Percentiles rank a stretch among this genome's conserved stretches.
These are phyloP conservation scores for Exophiala alcalophila DNA, from an alignment of 2,329 filamentous ascomycete genomes.

Conservation along the genomic window DNA sequence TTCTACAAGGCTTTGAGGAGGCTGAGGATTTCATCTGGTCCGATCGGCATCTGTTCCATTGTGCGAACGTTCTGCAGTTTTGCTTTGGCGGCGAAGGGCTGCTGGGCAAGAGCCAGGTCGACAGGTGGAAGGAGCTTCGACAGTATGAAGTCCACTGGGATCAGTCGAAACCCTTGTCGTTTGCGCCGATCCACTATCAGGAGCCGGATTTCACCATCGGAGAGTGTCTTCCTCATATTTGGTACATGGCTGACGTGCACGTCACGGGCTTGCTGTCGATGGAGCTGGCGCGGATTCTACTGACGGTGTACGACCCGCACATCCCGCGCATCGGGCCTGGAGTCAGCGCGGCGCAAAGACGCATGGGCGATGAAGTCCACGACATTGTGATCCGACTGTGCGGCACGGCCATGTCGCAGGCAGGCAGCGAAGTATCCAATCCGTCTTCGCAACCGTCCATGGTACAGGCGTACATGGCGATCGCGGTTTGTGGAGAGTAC, in stretches of 20 bases:
- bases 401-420: conserved; percentile 58
- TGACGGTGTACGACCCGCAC: conserved; percentile 32
- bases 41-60: conserved; percentile 60
- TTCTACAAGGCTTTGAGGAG: conserved; percentile 27
- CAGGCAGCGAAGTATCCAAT: conserved; percentile 59
- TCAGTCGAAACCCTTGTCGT: conserved; percentile 27
- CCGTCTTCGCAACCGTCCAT: conserved; percentile 55
- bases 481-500: conserved; percentile 27
- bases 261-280: conserved; percentile 30
- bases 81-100: conserved; percentile 49
- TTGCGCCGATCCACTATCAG: conserved; percentile 29
- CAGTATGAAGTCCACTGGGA: conserved; percentile 29
- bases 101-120: conserved; percentile 11
- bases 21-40: conserved; percentile 35
- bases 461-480: conserved; percentile 39
- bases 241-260: conserved; percentile 32
- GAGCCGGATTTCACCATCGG: conserved; percentile 25
- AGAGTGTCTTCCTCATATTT: conserved; percentile 32
- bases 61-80: conserved; percentile 62
- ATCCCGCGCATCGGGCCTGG: conserved; percentile 32
- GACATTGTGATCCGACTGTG: conserved; percentile 53
- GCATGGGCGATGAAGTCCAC: conserved; percentile 33
- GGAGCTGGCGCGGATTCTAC: conserved; percentile 31
- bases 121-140: conserved; percentile 28
- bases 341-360: conserved; percentile 14